Conservation (phyloP, 306 rosid species). For the Begonia loranthoides region DNA sequence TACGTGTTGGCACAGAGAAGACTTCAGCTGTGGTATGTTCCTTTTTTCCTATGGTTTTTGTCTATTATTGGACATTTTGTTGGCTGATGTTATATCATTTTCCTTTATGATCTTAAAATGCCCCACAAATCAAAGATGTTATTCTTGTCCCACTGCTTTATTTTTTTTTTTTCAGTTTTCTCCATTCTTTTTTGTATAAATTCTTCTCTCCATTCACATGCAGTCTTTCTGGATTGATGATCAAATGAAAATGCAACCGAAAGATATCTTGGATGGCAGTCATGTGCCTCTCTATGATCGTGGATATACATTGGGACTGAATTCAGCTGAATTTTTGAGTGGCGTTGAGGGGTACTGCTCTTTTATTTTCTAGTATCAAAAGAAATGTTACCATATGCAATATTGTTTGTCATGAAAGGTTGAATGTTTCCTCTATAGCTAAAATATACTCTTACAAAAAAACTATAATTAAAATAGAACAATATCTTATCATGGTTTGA, state of each 20-base stretch:
- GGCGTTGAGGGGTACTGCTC: slow-evolving; percentile 51
- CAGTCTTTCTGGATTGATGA: slow-evolving; percentile 95
- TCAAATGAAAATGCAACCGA: slow-evolving; percentile 36
- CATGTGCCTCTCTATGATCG: slow-evolving; percentile 89
- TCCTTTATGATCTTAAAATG: too few species aligned
- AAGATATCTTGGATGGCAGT: slow-evolving; percentile 43
- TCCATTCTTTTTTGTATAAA: too few species aligned
- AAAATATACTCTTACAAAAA: too few species aligned
- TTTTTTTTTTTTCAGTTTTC: too few species aligned
- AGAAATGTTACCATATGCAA: slow-evolving; percentile 1
- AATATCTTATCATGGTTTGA: too few species aligned
- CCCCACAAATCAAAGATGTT: too few species aligned
- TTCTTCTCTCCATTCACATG: slow-evolving; percentile 7
- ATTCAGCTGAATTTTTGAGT: slow-evolving; percentile 50
- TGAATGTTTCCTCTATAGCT: too few species aligned
- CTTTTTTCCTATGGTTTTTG: not conserved
- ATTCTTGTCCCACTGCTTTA: too few species aligned
- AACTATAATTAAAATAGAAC: too few species aligned
- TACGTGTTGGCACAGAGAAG: slow-evolving; percentile 51
- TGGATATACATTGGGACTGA: slow-evolving; percentile 78
- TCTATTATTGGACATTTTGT: slow-evolving; percentile 3
- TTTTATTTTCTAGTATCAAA: slow-evolving; percentile 3
- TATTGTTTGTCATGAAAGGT: too few species aligned
- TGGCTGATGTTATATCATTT: not conserved
- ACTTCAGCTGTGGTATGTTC: slow-evolving; percentile 70